A percentile compares a stretch with the other conserved stretches of the same genome.
Conservation (phyloP, 1,284 basidiomycete genomes). For the Malassezia arunalokei region DNA sequence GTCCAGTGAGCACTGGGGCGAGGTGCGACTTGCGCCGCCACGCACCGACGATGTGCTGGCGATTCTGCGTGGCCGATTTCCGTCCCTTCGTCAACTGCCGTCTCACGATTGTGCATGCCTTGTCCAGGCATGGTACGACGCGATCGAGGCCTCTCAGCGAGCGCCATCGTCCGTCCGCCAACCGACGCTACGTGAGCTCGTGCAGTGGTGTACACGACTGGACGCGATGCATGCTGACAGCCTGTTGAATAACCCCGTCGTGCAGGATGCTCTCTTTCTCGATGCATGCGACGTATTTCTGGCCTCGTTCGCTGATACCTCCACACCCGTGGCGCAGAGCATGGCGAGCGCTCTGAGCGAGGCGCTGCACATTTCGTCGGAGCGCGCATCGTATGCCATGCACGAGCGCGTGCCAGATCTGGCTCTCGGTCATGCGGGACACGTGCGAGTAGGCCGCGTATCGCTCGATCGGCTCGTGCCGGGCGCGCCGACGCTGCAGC, state of each 20-base stretch:
- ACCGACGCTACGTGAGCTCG: constrained; percentile 65
- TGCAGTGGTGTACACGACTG: constrained; percentile 73
- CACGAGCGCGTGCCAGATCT: constrained; percentile 30
- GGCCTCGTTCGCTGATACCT: constrained; percentile 50
- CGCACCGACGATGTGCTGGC: constrained; percentile 23
- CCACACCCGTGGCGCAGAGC: constrained; percentile 10
- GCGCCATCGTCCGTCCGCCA: neutral
- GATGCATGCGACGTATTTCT: constrained; percentile 89
- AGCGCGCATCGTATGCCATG: constrained; percentile 32
- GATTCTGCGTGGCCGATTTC: constrained; percentile 25
- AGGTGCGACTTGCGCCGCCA: constrained; percentile 25
- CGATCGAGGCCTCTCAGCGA: neutral
- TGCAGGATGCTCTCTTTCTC: constrained; percentile 80
- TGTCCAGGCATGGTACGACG: constrained; percentile 27
- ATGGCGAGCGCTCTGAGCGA: constrained; percentile 25
- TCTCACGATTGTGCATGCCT: constrained; percentile 20
- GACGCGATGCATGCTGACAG: constrained; percentile 40
- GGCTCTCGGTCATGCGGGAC: constrained; percentile 4
- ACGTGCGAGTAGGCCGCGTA: constrained; percentile 14
- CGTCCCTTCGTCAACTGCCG: constrained; percentile 16
- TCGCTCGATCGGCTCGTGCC: neutral
- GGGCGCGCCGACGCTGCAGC: constrained; percentile 22
- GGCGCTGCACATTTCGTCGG: constrained; percentile 27
- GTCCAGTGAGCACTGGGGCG: constrained; percentile 55
- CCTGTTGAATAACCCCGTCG: constrained; percentile 55